These are phyloP conservation scores for Pichia sp. DNA, from an alignment of 1,139 yeast species.

Conservation along the genomic window DNA sequence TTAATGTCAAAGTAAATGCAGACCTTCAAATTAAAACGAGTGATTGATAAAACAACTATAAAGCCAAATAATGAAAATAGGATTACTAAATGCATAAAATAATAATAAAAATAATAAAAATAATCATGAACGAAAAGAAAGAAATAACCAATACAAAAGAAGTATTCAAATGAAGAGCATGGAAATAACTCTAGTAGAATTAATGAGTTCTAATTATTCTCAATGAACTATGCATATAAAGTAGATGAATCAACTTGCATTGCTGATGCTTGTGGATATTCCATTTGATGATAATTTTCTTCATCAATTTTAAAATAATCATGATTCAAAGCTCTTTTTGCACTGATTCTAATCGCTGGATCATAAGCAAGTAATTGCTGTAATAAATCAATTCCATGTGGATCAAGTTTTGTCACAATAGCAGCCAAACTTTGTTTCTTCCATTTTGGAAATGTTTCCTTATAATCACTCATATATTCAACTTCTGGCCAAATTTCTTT, in stretches of 20 bases:
- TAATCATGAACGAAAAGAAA: background rate
- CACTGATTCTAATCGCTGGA: slow-evolving; percentile 91
- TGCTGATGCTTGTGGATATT: slow-evolving; percentile 29
- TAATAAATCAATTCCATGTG: slow-evolving; percentile 76
- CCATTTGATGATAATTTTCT: slow-evolving; percentile 19
- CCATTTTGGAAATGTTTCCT: slow-evolving; percentile 96
- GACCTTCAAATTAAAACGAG: too few species aligned
- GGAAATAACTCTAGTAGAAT: too few species aligned
- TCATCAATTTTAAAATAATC: slow-evolving; percentile 74
- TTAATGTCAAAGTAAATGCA: too few species aligned
- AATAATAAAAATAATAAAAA: too few species aligned
- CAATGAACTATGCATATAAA: slow-evolving; percentile 22
- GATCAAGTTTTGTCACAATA: slow-evolving; percentile 75
- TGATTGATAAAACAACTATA: background rate
- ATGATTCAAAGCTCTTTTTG: slow-evolving; percentile 85
- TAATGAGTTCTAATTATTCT: too few species aligned
- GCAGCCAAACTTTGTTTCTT: slow-evolving; percentile 61
- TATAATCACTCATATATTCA: slow-evolving; percentile 86
- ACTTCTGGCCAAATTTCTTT: slow-evolving; percentile 98
- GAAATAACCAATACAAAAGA: too few species aligned
- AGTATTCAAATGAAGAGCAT: too few species aligned
- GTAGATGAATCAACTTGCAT: slow-evolving; percentile 32
- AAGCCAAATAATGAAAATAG: background rate
- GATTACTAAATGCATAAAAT: background rate
- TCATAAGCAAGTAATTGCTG: slow-evolving; percentile 80